A percentile compares a stretch with the other conserved stretches of the same genome.
phyloP scores from a whole-genome alignment of 2,329 filamentous ascomycete species.

The Hypoxylon sp. region DNA sequence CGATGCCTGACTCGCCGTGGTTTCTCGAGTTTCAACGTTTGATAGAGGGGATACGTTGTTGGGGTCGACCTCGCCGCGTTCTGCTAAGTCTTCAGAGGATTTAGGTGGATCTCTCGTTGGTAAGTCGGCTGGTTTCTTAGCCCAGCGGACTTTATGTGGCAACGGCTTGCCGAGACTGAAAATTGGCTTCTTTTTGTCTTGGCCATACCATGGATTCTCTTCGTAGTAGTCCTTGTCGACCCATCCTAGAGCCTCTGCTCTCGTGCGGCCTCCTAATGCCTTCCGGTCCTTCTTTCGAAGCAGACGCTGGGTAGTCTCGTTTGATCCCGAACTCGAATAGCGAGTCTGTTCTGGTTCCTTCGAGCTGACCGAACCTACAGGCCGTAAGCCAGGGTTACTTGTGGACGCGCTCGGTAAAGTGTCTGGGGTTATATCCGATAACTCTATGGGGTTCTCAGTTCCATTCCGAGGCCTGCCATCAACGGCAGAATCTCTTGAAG shows the following conservation, averaged over 20 bases:
- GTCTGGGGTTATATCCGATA: constrained; percentile 15
- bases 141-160: constrained; percentile 43
- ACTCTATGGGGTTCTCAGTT: constrained; percentile 7
- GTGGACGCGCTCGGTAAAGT: not conserved
- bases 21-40: constrained; percentile 2
- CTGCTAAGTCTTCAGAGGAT: constrained; percentile 35
- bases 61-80: constrained; percentile 28
- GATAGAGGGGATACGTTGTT: not conserved
- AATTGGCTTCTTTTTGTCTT: constrained; percentile 44
- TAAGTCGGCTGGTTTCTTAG: constrained; percentile 24
- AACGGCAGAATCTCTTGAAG: not conserved
- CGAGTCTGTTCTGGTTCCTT: constrained; percentile 1
- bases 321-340: constrained; percentile 1
- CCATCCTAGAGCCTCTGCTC: constrained; percentile 28
- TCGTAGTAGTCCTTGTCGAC: constrained; percentile 47
- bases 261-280: not conserved
- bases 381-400: constrained; percentile 8
- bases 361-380: not conserved
- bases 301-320: not conserved
- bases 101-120: constrained; percentile 4
- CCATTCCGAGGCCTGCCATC: constrained; percentile 4
- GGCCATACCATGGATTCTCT: constrained; percentile 49
- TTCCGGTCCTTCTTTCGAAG: not conserved
- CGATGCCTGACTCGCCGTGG: constrained; percentile 5
- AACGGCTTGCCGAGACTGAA: constrained; percentile 50